Conservation (phyloP, 2,329 filamentous ascomycete species). For the Blastomyces gilchristii region DNA sequence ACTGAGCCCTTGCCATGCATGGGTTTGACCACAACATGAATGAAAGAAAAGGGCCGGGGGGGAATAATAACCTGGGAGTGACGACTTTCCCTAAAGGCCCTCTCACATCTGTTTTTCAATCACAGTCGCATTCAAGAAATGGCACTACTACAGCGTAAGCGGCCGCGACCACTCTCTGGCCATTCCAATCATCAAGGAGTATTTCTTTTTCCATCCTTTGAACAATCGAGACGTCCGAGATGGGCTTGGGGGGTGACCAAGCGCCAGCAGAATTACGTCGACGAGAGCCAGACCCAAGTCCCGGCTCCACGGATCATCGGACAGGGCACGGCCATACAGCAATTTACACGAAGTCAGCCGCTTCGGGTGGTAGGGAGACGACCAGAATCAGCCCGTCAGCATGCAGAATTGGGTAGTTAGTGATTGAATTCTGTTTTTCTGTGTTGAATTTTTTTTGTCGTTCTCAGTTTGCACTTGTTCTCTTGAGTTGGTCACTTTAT, state of each 20-base stretch:
- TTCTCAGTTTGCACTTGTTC: neutral
- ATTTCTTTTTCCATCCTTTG: neutral
- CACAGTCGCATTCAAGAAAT: neutral
- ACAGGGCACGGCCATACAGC: neutral
- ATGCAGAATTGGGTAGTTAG: neutral
- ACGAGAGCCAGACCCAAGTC: neutral
- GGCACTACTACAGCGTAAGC: neutral
- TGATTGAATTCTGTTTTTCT: too few relatives aligned
- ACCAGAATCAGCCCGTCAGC: neutral
- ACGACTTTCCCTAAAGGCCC: neutral
- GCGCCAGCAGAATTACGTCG: neutral
- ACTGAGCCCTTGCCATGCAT: neutral
- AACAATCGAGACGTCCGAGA: neutral
- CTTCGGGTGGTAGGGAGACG: neutral
- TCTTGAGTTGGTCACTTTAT: neutral
- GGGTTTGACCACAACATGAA: neutral
- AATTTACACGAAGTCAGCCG: neutral
- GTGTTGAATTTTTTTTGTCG: neutral
- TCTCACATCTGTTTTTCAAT: neutral
- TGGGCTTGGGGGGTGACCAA: neutral
- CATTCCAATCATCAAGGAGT: neutral
- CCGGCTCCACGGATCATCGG: constrained; percentile 4
- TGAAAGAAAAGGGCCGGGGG: neutral
- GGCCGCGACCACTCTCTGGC: neutral
- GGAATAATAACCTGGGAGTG: neutral